These are phyloP conservation scores for Clarireedia sp. DNA, from an alignment of 2,329 filamentous ascomycete species.

Conservation along the genomic window DNA sequence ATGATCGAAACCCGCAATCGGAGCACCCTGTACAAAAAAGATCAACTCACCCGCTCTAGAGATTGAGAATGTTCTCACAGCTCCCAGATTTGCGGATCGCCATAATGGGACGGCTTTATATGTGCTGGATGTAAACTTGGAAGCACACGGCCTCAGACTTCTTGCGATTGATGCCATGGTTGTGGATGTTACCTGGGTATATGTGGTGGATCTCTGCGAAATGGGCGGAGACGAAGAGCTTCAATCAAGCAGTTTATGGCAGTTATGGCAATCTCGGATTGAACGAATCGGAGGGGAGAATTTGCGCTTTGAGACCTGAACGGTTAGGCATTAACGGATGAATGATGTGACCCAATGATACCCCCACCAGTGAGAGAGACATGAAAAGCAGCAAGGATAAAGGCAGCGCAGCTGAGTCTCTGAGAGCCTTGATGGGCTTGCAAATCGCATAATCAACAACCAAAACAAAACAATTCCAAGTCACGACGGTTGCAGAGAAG, in stretches of 20 bases:
- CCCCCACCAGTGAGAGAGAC: neutral
- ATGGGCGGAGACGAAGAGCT: neutral
- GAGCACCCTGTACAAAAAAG: neutral
- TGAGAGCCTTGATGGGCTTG: no score
- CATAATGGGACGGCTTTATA: conserved; percentile 19
- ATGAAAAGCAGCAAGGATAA: neutral
- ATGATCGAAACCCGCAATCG: neutral
- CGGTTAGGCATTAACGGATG: no score
- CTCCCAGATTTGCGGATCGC: conserved; percentile 26
- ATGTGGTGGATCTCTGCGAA: conserved; percentile 2
- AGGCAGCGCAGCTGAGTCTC: no score
- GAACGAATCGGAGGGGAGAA: neutral
- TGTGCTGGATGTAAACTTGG: conserved; percentile 17
- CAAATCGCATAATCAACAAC: no score
- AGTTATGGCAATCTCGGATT: neutral
- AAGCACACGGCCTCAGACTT: conserved; percentile 32
- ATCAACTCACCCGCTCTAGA: conserved; percentile 34
- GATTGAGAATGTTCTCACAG: conserved; percentile 39
- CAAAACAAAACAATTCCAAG: no score
- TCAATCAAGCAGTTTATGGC: neutral
- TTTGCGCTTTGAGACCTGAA: neutral
- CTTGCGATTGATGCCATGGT: conserved; percentile 55
- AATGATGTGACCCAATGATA: neutral
- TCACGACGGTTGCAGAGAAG: neutral
- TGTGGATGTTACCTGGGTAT: neutral